Evolutionary conservation across 2,329 filamentous ascomycete genomes (phyloP), one percentile per base, ranked within the genome.

Genomic region (Ceratocystis papillata): DNA sequence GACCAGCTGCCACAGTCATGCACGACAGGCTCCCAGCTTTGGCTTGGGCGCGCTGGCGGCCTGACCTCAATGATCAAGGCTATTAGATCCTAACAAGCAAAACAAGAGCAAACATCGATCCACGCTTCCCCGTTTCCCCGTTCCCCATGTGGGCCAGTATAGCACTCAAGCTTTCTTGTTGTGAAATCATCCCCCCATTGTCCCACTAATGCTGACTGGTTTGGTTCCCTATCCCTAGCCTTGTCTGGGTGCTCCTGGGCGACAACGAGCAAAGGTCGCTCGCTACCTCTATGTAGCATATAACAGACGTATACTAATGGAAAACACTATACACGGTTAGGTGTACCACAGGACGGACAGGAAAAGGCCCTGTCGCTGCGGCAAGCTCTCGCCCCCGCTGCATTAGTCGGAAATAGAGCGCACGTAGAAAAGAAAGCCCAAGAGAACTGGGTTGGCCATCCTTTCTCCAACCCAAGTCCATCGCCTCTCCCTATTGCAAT

Each of bases 351-450:
- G 37, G 37, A 41, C 37, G 3, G 12, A 41, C 37, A 41, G 37
- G 37, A 1, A 41, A 5, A 41, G 55, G 12, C 53, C 28, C 25
- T 10, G 48, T 33, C 53, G 53, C 53, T 30, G 53, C 53, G 28
- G 53, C 53, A 57, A 37, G 53, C 53, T 30, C 28, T 57, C 53
- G 55, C 17, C 7, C 22, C n/a, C 28, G 7, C 30, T 37, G 30
- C 28, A 59, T 59, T 33, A 17, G 25, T n/a, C 55, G 55, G 28
- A 59, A 37, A 59, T n/a, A 37, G 55, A 59, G 15, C 55, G 30
- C 30, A 59, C 17, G 25, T 30, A 59, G 55, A 59, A 37, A n/a
- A 59, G 55, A 59, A 59, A 30, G 25, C n/a, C 30, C 12, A 59
- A 59, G 55, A 28, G 55, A 30, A 59, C 12, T n/a, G 25, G 30